These are phyloP conservation scores for Monilinia fructicola DNA, from an alignment of 2,329 filamentous ascomycete genomes.

Conservation along the genomic window DNA sequence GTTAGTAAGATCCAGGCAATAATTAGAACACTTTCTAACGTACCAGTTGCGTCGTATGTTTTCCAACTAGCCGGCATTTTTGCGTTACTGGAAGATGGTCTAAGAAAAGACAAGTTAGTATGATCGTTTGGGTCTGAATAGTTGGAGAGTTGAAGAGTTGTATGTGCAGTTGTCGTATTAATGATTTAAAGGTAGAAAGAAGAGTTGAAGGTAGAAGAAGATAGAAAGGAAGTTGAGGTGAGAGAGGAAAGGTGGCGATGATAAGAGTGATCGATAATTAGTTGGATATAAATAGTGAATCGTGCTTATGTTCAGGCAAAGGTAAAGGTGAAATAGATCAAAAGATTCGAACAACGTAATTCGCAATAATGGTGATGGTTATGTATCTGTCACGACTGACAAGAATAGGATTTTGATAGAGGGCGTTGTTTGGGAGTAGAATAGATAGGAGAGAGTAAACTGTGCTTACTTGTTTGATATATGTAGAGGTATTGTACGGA, in stretches of 20 bases:
- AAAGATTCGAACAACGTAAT: not conserved
- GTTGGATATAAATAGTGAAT: slow-evolving; percentile 11
- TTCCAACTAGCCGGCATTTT: slow-evolving; percentile 60
- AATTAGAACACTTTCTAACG: not conserved
- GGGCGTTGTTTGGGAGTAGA: not conserved
- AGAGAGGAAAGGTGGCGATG: not conserved
- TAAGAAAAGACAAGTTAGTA: slow-evolving; percentile 13
- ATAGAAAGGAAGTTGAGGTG: not conserved
- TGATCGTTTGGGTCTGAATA: not conserved
- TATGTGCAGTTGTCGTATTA: not conserved
- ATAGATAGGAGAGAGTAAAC: fast-evolving
- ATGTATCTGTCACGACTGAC: not conserved
- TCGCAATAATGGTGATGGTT: not conserved
- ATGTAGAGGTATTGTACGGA: not conserved
- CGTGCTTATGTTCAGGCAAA: not conserved
- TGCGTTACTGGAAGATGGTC: slow-evolving; percentile 17
- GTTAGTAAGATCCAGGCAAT: not conserved
- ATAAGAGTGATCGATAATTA: not conserved
- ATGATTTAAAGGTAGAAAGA: not conserved
- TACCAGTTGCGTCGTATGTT: slow-evolving; percentile 54
- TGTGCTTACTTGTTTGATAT: slow-evolving; percentile 5
- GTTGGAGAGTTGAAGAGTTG: too few relatives aligned
- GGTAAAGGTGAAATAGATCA: slow-evolving; percentile 22
- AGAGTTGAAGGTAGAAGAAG: not conserved
- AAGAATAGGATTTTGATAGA: not conserved